Evolutionary conservation across 2,329 filamentous ascomycete species (phyloP).

Genomic region (Aureobasidium uvarum): DNA sequence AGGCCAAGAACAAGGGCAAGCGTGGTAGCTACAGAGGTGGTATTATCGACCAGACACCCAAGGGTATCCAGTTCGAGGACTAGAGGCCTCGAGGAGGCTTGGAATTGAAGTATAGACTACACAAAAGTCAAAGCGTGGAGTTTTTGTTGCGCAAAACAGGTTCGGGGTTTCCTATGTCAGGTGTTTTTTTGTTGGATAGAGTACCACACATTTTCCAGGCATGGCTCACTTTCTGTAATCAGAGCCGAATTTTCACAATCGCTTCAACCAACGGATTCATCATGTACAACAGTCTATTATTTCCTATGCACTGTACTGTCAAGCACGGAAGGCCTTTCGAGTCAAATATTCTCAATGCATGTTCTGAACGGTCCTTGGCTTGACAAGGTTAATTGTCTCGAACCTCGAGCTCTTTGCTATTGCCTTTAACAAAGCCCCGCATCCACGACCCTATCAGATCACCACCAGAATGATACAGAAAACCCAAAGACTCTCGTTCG

Average conservation of each 20-base stretch:
- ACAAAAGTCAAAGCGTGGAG: conserved; percentile 21
- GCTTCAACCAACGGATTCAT: not conserved
- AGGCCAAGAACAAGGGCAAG: conserved; percentile 89
- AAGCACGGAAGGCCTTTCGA: not conserved
- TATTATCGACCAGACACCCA: conserved; percentile 76
- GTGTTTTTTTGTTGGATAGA: conserved; percentile 14
- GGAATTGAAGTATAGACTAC: not conserved
- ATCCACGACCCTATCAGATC: not conserved
- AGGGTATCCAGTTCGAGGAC: conserved; percentile 93
- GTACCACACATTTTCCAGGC: not conserved
- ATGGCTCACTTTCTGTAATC: conserved; percentile 5
- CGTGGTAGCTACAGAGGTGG: conserved; percentile 87
- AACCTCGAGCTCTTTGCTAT: not conserved
- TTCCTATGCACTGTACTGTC: not conserved
- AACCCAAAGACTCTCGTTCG: too few species aligned
- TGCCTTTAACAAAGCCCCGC: not conserved
- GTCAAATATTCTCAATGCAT: not conserved
- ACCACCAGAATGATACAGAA: not conserved
- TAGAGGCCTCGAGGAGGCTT: conserved; percentile 42
- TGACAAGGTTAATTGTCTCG: not conserved
- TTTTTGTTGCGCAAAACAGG: conserved; percentile 7
- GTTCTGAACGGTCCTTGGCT: not conserved
- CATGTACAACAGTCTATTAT: not conserved
- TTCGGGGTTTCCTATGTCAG: conserved; percentile 4
- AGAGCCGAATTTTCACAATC: conserved; percentile 5